Conservation (phyloP, 2,329 filamentous ascomycete genomes). For the Macroventuria anomochaeta region DNA sequence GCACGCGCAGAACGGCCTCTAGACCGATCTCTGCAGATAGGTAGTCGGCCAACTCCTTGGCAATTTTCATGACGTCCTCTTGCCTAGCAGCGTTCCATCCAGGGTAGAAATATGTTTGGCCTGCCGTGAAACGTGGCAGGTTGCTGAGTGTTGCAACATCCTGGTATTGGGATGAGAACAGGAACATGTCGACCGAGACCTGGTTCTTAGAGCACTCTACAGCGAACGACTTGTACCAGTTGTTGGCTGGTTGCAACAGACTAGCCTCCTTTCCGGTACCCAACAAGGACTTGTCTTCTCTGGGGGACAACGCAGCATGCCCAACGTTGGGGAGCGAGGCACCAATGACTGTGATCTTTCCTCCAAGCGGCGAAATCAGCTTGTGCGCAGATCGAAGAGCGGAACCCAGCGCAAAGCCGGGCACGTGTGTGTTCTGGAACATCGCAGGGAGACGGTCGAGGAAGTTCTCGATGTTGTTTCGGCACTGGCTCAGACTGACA, state of each 20-base stretch:
- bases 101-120: conserved; percentile 98
- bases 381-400: conserved; percentile 93
- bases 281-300: conserved; percentile 94
- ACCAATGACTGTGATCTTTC: conserved; percentile 91
- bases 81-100: conserved; percentile 94
- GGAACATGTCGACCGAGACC: conserved; percentile 73
- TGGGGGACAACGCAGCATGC: conserved; percentile 83
- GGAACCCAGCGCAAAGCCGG: conserved; percentile 91
- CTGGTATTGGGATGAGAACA: conserved; percentile 65
- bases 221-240: conserved; percentile 98
- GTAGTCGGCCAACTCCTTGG: conserved; percentile 94
- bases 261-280: conserved; percentile 91
- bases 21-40: conserved; percentile 95
- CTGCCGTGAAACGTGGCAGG: conserved; percentile 92
- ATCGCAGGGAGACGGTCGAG: conserved; percentile 89
- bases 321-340: conserved; percentile 90
- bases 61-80: conserved; percentile 98
- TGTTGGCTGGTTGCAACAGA: conserved; percentile 88
- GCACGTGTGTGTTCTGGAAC: conserved; percentile 94
- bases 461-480: conserved; percentile 90
- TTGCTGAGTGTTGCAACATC: conserved; percentile 97
- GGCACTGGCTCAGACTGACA: conserved; percentile 86
- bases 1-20: conserved; percentile 92
- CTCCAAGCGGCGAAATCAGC: conserved; percentile 90
- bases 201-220: conserved; percentile 99